Base-by-base conservation (phyloP, 2,329 filamentous ascomycete genomes). In the Penicillium paneum region DNA sequence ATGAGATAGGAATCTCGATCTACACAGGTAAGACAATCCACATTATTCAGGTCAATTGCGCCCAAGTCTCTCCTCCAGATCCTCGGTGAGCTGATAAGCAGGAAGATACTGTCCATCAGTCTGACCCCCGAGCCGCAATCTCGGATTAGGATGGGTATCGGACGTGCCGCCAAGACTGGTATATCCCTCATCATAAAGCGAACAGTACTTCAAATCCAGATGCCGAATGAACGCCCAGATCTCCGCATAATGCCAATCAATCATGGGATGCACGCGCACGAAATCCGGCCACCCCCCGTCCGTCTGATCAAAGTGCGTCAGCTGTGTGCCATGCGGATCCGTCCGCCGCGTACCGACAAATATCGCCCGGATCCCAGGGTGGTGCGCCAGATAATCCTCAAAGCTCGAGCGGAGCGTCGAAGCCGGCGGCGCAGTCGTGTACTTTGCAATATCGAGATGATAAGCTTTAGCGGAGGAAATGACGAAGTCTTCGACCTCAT, bases 201-300 rank as follows among this genome's bases (percentile, higher is more conserved):
- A 76, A 72, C 94, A 97, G 69, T 96, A 99, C 5, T 87, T 85
- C 28, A 97, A 85, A 1, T 84, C 81, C 29, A 97, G 76, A 66
- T 89, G 85, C 29, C 66, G 68, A 80, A 90, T 79, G 68, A 95
- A 91, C 17, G 86, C 84, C 94, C 94, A 97, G 50, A 97, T 93
- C 72, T 97, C 93, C 11, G 85, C 83, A 73, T 97, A 96, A 71
- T 94, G 90, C 94, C 94, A 99, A 74, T 99, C 94, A 68, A 99
- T 92, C 10, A 99, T 89, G 0, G 94, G 93, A 73, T 99, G 91
- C 56, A 97, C 81, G 55, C 94, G 84, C 86, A 97, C 92, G 67
- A 97, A 96, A 40, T 81, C 77, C 34, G 94, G 94, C 94, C 94
- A 99, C 2, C 88, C 91, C 34, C 82, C 79, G 73, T 97, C 94